Evolutionary conservation across 805 yeast species (phyloP).

Genomic region (Lipomyces japonicus): DNA sequence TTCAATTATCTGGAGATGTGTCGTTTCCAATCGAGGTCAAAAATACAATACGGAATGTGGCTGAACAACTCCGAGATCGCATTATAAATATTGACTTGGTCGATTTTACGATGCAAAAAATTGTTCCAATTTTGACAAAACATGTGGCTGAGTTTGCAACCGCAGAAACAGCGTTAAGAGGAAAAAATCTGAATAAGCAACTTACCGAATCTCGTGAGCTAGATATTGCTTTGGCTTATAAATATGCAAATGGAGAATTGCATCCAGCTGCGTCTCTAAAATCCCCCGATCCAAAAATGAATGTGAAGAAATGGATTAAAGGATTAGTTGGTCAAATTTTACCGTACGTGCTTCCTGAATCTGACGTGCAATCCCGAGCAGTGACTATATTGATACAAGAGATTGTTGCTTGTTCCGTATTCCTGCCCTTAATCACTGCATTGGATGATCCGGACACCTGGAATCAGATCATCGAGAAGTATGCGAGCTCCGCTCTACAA

Average conservation of each 20-base stretch:
- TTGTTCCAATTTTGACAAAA: constrained; percentile 62
- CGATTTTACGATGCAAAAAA: constrained; percentile 51
- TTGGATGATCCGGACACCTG: constrained; percentile 71
- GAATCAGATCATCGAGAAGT: constrained; percentile 59
- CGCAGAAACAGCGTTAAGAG: constrained; percentile 40
- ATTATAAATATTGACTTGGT: constrained; percentile 50
- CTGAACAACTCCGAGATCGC: constrained; percentile 44
- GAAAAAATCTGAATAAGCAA: constrained; percentile 31
- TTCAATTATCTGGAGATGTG: constrained; percentile 43
- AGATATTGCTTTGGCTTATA: constrained; percentile 42
- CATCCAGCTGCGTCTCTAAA: constrained; percentile 54
- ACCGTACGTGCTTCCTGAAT: constrained; percentile 47
- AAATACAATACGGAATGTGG: constrained; percentile 43
- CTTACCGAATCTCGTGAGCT: constrained; percentile 40
- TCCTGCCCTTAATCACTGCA: constrained; percentile 50
- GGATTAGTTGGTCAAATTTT: constrained; percentile 43
- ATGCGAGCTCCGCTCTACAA: constrained; percentile 60
- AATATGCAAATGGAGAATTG: constrained; percentile 33
- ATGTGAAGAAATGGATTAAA: constrained; percentile 51
- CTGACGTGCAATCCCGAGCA: constrained; percentile 45
- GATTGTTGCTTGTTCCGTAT: constrained; percentile 54
- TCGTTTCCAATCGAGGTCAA: constrained; percentile 46
- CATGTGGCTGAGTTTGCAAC: constrained; percentile 54
- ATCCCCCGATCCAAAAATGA: constrained; percentile 39
- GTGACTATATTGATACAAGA: constrained; percentile 56